These are phyloP conservation scores for Suillus subalutaceus DNA, from an alignment of 768 basidiomycete species.

Conservation along the genomic window DNA sequence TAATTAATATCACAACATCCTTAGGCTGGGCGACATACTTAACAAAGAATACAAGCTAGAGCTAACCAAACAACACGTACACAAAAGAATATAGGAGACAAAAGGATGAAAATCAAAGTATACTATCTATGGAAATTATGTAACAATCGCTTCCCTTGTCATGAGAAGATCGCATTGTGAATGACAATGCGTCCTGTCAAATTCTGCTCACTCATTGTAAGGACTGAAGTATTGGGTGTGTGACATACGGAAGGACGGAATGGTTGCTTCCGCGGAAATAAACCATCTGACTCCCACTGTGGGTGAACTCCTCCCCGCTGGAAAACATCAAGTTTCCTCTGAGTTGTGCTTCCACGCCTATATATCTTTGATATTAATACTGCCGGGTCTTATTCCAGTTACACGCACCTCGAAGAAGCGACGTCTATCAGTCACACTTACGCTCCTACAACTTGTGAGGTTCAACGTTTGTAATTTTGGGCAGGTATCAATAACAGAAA, in stretches of 20 bases:
- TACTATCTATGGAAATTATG: neutral
- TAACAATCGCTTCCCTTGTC: neutral
- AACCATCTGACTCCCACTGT: neutral
- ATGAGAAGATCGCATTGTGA: neutral
- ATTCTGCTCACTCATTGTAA: neutral
- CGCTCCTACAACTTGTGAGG: conserved; percentile 68
- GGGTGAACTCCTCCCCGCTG: neutral
- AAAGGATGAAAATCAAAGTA: neutral
- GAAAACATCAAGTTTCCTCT: neutral
- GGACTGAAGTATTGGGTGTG: neutral
- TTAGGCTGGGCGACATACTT: neutral
- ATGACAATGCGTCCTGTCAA: neutral
- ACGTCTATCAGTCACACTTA: conserved; percentile 59
- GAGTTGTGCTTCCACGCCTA: conserved; percentile 31
- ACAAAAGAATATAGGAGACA: conserved; percentile 12
- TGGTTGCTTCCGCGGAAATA: neutral
- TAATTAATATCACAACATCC: neutral
- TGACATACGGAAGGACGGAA: neutral
- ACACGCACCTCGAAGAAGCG: conserved; percentile 63
- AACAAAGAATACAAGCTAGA: conserved; percentile 6
- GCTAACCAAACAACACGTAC: conserved; percentile 19
- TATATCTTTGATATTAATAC: conserved; percentile 1
- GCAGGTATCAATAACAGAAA: conserved; percentile 61
- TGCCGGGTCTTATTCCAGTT: neutral
- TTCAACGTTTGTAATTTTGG: conserved; percentile 53